phyloP scores from a whole-genome alignment of 2,329 filamentous ascomycete genomes.

The Cordyceps fumosorosea region DNA sequence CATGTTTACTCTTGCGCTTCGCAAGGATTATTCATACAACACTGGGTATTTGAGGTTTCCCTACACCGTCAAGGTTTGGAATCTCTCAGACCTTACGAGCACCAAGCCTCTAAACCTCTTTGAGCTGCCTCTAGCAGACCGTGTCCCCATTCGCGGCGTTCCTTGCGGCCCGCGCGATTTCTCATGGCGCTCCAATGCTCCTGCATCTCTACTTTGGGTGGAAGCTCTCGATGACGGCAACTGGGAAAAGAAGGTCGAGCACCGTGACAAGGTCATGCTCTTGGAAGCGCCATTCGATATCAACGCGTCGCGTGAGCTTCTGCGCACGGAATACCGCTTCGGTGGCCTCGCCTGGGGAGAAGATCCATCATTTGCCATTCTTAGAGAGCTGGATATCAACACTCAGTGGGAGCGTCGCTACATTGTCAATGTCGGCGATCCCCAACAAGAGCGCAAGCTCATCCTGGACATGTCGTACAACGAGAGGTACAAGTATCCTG shows the following conservation, averaged over 20 bases:
- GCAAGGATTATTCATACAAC: conserved; percentile 1
- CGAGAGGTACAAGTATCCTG: conserved; percentile 8
- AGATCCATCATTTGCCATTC: not conserved
- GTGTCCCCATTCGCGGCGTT: conserved; percentile 3
- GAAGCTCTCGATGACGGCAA: conserved; percentile 7
- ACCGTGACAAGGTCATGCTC: conserved; percentile 8
- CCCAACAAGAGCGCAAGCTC: not conserved
- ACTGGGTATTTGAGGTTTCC: not conserved
- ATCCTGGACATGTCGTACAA: conserved; percentile 3
- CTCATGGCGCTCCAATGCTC: conserved; percentile 4
- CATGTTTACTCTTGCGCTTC: not conserved
- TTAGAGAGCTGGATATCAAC: not conserved
- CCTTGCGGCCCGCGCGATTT: not conserved
- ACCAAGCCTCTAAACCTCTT: not conserved
- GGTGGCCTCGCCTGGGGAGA: not conserved
- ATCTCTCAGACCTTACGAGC: not conserved
- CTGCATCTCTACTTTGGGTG: not conserved
- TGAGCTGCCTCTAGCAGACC: not conserved
- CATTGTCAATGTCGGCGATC: conserved; percentile 8
- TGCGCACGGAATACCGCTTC: conserved; percentile 5
- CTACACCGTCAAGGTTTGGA: not conserved
- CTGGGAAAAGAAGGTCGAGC: not conserved
- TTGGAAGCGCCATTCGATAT: conserved; percentile 5
- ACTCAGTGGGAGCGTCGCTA: conserved; percentile 5
- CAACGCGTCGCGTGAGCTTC: not conserved